phyloP scores from a whole-genome alignment of 2,329 filamentous ascomycete genomes.

The Spiromastix sp. region DNA sequence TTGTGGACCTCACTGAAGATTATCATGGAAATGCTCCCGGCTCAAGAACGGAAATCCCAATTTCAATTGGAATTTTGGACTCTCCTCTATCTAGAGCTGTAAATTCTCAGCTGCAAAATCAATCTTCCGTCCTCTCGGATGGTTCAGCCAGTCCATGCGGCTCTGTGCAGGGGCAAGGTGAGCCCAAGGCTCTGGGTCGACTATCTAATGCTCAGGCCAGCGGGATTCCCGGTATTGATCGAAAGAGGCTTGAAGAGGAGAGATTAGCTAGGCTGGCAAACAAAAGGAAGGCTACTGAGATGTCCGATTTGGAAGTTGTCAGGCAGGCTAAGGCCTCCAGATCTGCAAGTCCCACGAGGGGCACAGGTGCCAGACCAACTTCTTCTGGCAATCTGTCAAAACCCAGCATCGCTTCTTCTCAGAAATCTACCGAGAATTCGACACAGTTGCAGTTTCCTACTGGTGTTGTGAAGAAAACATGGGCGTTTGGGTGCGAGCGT shows the following conservation, averaged over 20 bases:
- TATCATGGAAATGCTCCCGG: constrained; percentile 2
- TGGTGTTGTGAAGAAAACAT: constrained; percentile 74
- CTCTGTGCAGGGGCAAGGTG: too few relatives aligned
- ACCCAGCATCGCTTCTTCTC: neutral
- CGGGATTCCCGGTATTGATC: constrained; percentile 61
- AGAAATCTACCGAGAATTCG: neutral
- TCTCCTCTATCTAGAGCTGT: too few relatives aligned
- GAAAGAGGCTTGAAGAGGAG: constrained; percentile 77
- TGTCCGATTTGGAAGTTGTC: constrained; percentile 23
- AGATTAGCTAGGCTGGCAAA: constrained; percentile 57
- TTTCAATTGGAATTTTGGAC: too few relatives aligned
- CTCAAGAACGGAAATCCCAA: neutral
- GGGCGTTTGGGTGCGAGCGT: constrained; percentile 54
- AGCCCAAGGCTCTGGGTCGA: too few relatives aligned
- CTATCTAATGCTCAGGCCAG: too few relatives aligned
- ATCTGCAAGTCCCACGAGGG: constrained; percentile 3
- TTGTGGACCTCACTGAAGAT: constrained; percentile 10
- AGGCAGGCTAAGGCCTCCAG: constrained; percentile 17
- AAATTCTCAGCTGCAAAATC: too few relatives aligned
- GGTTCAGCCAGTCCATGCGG: too few relatives aligned
- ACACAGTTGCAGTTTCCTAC: constrained; percentile 36
- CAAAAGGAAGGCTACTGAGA: constrained; percentile 46
- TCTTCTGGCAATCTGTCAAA: neutral
- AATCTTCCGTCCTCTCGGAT: too few relatives aligned
- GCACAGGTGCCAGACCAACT: neutral